phyloP scores from a whole-genome alignment of 495 filamentous ascomycete species.

The Penicillium psychrofluorescens region DNA sequence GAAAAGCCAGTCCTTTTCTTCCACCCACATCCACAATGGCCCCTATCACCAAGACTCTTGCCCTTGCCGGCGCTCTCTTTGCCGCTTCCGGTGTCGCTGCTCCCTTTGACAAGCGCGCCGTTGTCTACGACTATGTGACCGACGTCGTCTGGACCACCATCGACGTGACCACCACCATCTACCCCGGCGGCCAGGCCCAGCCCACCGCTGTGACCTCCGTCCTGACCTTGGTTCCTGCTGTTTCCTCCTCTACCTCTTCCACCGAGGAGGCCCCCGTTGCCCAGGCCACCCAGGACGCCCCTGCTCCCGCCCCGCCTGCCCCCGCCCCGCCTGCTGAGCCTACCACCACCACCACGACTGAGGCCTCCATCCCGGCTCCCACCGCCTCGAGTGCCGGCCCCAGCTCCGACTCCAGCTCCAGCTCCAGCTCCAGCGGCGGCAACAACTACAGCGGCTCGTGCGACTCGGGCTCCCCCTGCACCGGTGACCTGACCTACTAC shows the following conservation, averaged over 20 bases:
- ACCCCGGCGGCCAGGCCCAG: slow-evolving; percentile 11
- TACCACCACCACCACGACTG: neutral
- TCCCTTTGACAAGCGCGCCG: slow-evolving; percentile 33
- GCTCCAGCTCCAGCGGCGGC: slow-evolving; percentile 9
- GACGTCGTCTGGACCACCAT: slow-evolving; percentile 35
- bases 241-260: slow-evolving; percentile 8
- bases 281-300: neutral
- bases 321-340: neutral
- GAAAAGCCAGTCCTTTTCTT: neutral
- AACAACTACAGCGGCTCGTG: slow-evolving; percentile 26
- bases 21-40: slow-evolving; percentile 26
- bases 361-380: slow-evolving; percentile 2
- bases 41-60: slow-evolving; percentile 35
- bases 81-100: slow-evolving; percentile 27
- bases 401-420: slow-evolving; percentile 3
- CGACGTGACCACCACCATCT: slow-evolving; percentile 38
- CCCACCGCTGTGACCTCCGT: slow-evolving; percentile 7
- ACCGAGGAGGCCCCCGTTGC: neutral
- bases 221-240: slow-evolving; percentile 7
- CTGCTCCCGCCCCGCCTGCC: neutral
- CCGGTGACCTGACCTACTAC: slow-evolving; percentile 40
- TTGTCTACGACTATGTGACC: slow-evolving; percentile 26
- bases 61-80: slow-evolving; percentile 34
- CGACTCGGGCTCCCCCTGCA: slow-evolving; percentile 26
- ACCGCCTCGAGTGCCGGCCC: neutral